Conservation (phyloP, 495 filamentous ascomycete genomes). For the Gamarada debralockiae region DNA sequence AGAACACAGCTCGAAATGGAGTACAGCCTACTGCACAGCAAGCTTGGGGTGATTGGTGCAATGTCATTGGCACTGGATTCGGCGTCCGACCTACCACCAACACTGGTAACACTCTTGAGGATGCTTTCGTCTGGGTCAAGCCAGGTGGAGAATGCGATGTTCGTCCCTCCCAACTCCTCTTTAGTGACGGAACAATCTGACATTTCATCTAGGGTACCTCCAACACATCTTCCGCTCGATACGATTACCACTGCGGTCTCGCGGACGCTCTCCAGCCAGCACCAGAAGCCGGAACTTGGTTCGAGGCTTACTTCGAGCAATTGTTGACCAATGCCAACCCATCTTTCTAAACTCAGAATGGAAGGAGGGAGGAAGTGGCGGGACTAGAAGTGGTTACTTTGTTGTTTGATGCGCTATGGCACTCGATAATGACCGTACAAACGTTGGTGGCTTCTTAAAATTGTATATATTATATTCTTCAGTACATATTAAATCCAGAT, state of each 20-base stretch:
- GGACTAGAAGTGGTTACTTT: no score
- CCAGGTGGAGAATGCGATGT: slow-evolving; percentile 75
- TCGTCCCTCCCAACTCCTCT: neutral
- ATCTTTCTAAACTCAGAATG: slow-evolving; percentile 30
- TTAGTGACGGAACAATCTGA: neutral
- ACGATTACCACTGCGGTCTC: slow-evolving; percentile 68
- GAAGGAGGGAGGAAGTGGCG: neutral
- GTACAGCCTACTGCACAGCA: slow-evolving; percentile 59
- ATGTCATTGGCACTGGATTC: slow-evolving; percentile 72
- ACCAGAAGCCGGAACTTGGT: slow-evolving; percentile 77
- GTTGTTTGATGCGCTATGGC: no score
- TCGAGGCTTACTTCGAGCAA: slow-evolving; percentile 75
- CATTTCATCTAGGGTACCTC: slow-evolving; percentile 49
- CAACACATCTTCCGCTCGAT: slow-evolving; percentile 55
- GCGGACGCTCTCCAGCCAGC: slow-evolving; percentile 58
- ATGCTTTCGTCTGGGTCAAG: slow-evolving; percentile 84
- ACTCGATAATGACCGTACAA: no score
- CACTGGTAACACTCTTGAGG: slow-evolving; percentile 57
- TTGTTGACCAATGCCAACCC: slow-evolving; percentile 67
- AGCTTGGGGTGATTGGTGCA: slow-evolving; percentile 83
- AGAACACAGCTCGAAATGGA: slow-evolving; percentile 59
- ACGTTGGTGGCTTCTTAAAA: no score
- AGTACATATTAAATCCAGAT: no score
- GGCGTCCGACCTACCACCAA: slow-evolving; percentile 62
- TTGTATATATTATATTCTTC: no score